phyloP scores from a whole-genome alignment of 495 filamentous ascomycete genomes.

The Aspergillus bertholletiae region DNA sequence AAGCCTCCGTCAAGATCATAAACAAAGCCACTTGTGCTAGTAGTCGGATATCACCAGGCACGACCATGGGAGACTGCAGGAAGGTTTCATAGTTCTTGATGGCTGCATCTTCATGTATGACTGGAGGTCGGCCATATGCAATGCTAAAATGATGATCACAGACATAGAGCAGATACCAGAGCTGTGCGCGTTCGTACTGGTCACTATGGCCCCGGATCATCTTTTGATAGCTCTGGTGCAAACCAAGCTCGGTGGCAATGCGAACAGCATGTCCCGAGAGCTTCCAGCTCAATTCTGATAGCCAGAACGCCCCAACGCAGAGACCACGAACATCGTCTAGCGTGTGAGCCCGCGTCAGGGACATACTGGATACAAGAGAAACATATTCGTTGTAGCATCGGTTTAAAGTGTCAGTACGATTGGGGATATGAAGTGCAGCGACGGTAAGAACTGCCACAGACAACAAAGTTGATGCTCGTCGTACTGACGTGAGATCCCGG shows the following conservation, averaged over 20 bases:
- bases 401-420: slow-evolving; percentile 47
- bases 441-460: slow-evolving; percentile 51
- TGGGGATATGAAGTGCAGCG: slow-evolving; percentile 50
- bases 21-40: slow-evolving; percentile 56
- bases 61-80: slow-evolving; percentile 42
- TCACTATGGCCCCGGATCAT: slow-evolving; percentile 42
- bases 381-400: slow-evolving; percentile 51
- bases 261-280: slow-evolving; percentile 52
- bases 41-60: slow-evolving; percentile 51
- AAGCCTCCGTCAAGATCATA: slow-evolving; percentile 55
- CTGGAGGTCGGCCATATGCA: slow-evolving; percentile 50
- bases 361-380: slow-evolving; percentile 47
- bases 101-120: slow-evolving; percentile 51
- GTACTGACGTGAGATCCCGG: slow-evolving; percentile 44
- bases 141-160: slow-evolving; percentile 57
- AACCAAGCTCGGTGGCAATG: slow-evolving; percentile 49
- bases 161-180: slow-evolving; percentile 52
- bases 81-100: slow-evolving; percentile 52
- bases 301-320: slow-evolving; percentile 52
- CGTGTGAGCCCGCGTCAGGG: slow-evolving; percentile 46
- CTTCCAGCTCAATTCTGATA: slow-evolving; percentile 52
- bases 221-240: slow-evolving; percentile 49
- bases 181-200: slow-evolving; percentile 47
- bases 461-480: slow-evolving; percentile 46
- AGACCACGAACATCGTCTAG: slow-evolving; percentile 51